phyloP scores from a whole-genome alignment of 768 basidiomycete genomes.

The Clitopilus passeckerianus region DNA sequence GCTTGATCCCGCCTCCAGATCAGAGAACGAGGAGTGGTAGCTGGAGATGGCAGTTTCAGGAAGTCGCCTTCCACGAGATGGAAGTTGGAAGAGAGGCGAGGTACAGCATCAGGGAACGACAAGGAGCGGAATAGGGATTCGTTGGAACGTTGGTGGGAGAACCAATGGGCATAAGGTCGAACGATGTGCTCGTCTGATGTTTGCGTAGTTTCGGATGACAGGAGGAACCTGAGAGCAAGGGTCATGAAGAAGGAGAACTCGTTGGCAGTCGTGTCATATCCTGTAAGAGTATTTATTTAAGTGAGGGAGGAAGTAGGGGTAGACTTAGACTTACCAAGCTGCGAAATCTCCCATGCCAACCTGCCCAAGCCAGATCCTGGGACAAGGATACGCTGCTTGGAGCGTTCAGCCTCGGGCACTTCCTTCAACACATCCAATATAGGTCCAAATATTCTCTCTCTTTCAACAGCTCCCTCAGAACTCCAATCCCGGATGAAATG shows the following conservation, averaged over 20 bases:
- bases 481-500: conserved; percentile 75
- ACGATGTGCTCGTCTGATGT: conserved; percentile 41
- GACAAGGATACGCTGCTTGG: conserved; percentile 42
- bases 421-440: conserved; percentile 43
- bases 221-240: conserved; percentile 52
- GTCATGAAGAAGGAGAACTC: conserved; percentile 67
- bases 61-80: conserved; percentile 57
- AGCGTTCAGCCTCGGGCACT: conserved; percentile 22
- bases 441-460: conserved; percentile 50
- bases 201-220: conserved; percentile 41
- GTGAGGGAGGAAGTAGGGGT: neutral
- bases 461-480: conserved; percentile 46
- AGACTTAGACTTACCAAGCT: conserved; percentile 35
- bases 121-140: conserved; percentile 47
- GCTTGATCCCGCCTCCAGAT: conserved; percentile 10
- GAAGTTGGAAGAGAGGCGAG: conserved; percentile 38
- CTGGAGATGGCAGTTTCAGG: conserved; percentile 29
- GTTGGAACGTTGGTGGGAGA: conserved; percentile 58
- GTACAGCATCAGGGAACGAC: conserved; percentile 57
- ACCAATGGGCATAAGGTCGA: conserved; percentile 63
- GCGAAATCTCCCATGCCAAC: conserved; percentile 64
- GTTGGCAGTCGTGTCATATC: conserved; percentile 55
- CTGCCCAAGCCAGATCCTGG: conserved; percentile 63
- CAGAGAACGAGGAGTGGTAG: conserved; percentile 3
- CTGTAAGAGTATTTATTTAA: conserved; percentile 19